Evolutionary conservation across 129 eudicot species (phyloP), one percentile per base, ranked within the genome.

Genomic region (carrot (Daucus carota)): DNA sequence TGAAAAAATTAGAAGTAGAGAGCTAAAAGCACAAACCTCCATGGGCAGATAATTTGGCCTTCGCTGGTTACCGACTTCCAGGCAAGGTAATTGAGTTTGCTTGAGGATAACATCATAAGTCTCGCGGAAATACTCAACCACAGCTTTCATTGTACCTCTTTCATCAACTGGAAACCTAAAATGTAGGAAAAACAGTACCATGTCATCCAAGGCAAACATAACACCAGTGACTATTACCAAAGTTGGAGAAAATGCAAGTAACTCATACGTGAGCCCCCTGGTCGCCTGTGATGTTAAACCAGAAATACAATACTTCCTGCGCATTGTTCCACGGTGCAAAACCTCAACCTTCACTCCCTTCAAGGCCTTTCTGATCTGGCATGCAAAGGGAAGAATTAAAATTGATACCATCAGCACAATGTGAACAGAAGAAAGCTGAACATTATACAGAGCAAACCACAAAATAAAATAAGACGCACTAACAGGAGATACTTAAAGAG

Each of bases 331-430:
- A 41, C 99, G 92, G 78, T 94, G 99, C 31, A 97, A 91, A 79
- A 94, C 99, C 84, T 94, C 99, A 76, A 92, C 99, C 75, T 91
- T 94, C 14, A 94, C 94, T 38, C 99, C 99, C 71, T 97, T 85
- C 32, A 94, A 77, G 17, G 99, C 99, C 85, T 91, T 94, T 82
- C 91, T 94, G 16, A 94, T 94, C 99, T 94, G 83, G 77, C 50
- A 29, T 3, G 42, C 67, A 67, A 31, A n/a, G n/a, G 32, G 38
- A 77, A 31, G 70, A 26, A 14, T 26, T 26, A 59, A 59, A 8
- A 59, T 50, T 1, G 7, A 28, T 26, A 26, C 67, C 67, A 11
- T 9, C 17, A 10, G 36, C 70, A 63, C 2, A 63, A 57, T n/a
- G 24, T 57, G 31, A 24, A 57, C 4, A n/a, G 12, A 57, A 22